phyloP scores from a whole-genome alignment of 108 stramenopile species.

The Epipyxis sp. region DNA sequence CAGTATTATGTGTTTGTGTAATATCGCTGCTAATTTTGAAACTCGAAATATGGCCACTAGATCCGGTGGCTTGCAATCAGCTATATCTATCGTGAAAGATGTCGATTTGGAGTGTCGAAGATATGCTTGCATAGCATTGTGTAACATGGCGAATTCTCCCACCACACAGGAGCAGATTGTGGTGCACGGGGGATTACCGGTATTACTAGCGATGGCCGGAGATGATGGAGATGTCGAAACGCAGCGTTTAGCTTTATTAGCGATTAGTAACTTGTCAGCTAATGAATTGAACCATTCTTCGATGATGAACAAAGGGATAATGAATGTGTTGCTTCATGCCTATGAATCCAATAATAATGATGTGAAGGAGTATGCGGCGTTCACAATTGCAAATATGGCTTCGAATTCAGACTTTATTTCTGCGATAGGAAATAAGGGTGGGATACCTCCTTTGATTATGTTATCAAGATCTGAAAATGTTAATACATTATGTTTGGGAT shows the following conservation, averaged over 20 bases:
- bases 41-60: constrained; percentile 58
- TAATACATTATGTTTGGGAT: constrained; percentile 60
- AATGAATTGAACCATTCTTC: constrained; percentile 64
- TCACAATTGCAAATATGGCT: constrained; percentile 66
- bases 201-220: constrained; percentile 15
- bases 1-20: constrained; percentile 67
- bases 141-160: constrained; percentile 68
- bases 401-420: constrained; percentile 61
- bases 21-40: constrained; percentile 65
- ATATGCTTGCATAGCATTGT: constrained; percentile 65
- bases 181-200: constrained; percentile 64
- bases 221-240: constrained; percentile 40
- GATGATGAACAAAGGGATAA: constrained; percentile 54
- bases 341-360: constrained; percentile 31
- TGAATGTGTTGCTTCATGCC: constrained; percentile 40
- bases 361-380: constrained; percentile 56
- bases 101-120: constrained; percentile 56
- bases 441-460: constrained; percentile 52
- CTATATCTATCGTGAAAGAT: constrained; percentile 58
- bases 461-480: constrained; percentile 57
- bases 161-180: constrained; percentile 66
- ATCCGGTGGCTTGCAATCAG: constrained; percentile 69
- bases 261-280: constrained; percentile 64
- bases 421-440: constrained; percentile 59
- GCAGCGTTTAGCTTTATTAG: constrained; percentile 61